phyloP scores from a whole-genome alignment of 2,329 filamentous ascomycete species.

The Colletotrichum trifolii region DNA sequence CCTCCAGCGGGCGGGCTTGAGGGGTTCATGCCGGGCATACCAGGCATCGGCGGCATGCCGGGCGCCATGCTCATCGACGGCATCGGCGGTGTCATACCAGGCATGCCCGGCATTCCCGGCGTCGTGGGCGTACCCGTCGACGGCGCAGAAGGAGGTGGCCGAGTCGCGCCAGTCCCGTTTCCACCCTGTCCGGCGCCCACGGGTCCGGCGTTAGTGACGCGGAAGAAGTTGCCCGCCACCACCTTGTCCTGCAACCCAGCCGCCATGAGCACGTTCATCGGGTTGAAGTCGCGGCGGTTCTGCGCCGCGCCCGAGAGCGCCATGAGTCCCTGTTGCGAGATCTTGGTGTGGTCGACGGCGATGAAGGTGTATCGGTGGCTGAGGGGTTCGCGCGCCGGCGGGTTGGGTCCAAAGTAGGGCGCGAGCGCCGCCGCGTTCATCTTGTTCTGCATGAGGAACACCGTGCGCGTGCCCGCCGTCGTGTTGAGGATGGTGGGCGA shows the following conservation, averaged over 20 bases:
- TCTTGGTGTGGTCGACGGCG: conserved; percentile 50
- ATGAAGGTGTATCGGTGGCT: conserved; percentile 53
- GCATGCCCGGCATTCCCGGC: conserved; percentile 27
- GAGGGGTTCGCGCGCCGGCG: conserved; percentile 50
- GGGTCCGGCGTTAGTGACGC: conserved; percentile 49
- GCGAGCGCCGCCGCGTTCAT: conserved; percentile 34
- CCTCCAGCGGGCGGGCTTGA: conserved; percentile 18
- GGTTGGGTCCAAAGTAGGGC: conserved; percentile 51
- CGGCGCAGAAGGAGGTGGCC: background rate
- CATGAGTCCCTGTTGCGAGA: conserved; percentile 40
- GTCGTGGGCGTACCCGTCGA: conserved; percentile 15
- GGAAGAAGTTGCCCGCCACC: conserved; percentile 52
- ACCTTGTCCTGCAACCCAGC: conserved; percentile 46
- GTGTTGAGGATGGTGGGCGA: conserved; percentile 42
- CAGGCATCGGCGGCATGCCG: conserved; percentile 28
- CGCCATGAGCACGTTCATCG: conserved; percentile 43
- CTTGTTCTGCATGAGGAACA: conserved; percentile 48
- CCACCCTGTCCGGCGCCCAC: conserved; percentile 31
- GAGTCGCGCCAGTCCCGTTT: conserved; percentile 18
- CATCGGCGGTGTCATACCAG: conserved; percentile 25
- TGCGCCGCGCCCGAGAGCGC: conserved; percentile 44
- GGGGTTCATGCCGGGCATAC: conserved; percentile 21
- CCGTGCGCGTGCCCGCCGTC: conserved; percentile 40
- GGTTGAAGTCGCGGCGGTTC: conserved; percentile 47
- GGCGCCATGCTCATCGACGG: conserved; percentile 27